A percentile compares a stretch with the other conserved stretches of the same genome.
Evolutionary conservation across 352 stramenopile genomes (phyloP).

Genomic region (Hyaloperonospora arabidopsidis): DNA sequence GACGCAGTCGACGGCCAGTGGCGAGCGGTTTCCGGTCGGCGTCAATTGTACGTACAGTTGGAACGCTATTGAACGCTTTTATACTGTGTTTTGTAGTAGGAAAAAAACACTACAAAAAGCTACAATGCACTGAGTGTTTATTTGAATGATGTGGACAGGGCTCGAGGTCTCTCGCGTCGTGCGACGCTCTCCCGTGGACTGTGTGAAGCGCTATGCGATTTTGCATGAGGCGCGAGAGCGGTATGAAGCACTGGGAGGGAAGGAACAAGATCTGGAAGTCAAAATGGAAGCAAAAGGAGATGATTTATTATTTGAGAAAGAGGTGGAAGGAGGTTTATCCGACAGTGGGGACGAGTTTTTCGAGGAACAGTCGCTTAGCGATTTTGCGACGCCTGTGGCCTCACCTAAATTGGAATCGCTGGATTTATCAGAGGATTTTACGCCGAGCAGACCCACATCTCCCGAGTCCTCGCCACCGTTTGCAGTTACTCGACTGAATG

Average conservation of each 20-base stretch:
- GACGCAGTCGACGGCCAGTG: conserved; percentile 58
- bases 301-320: conserved; percentile 4
- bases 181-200: conserved; percentile 60
- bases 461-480: conserved; percentile 65
- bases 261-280: conserved; percentile 12
- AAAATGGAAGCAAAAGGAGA: conserved; percentile 14
- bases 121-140: conserved; percentile 13
- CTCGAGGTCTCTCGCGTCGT: conserved; percentile 58
- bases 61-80: too few relatives aligned
- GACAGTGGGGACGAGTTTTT: conserved; percentile 29
- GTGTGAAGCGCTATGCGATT: conserved; percentile 72
- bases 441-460: conserved; percentile 26
- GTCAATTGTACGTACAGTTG: conserved; percentile 62
- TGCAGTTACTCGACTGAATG: conserved; percentile 29
- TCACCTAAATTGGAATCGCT: conserved; percentile 53
- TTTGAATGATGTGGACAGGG: conserved; percentile 31
- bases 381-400: conserved; percentile 50
- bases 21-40: conserved; percentile 71
- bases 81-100: too few relatives aligned
- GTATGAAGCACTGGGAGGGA: conserved; percentile 21
- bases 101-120: too few relatives aligned
- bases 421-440: conserved; percentile 52
- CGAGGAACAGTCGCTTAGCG: conserved; percentile 48
- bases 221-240: conserved; percentile 41
- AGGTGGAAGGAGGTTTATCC: conserved; percentile 22